Evolutionary conservation across 352 stramenopile species (phyloP).

Genomic region (Globisporangium nagaii): DNA sequence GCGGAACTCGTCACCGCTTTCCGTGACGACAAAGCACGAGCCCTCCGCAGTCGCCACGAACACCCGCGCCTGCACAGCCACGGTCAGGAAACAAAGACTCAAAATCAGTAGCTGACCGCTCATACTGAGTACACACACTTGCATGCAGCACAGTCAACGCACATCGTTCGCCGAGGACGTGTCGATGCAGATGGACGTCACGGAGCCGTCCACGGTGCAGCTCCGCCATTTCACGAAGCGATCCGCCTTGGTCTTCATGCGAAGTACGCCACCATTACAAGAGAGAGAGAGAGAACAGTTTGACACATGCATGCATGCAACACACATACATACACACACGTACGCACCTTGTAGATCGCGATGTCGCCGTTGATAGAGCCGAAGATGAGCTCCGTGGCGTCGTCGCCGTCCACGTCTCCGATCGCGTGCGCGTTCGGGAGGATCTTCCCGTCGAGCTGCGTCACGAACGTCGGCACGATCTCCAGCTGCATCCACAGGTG

Average conservation of each 20-base stretch:
- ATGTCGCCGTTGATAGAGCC: conserved; percentile 56
- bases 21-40: conserved; percentile 49
- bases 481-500: conserved; percentile 39
- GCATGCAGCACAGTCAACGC: neutral
- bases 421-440: conserved; percentile 62
- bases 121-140: neutral
- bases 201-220: conserved; percentile 58
- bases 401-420: conserved; percentile 64
- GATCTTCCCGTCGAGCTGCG: conserved; percentile 61
- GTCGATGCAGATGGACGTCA: conserved; percentile 67
- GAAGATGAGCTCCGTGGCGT: conserved; percentile 57
- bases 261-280: neutral
- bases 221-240: conserved; percentile 49
- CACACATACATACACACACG: neutral
- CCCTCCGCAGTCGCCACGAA: conserved; percentile 76
- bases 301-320: neutral
- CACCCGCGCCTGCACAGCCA: conserved; percentile 34
- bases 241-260: conserved; percentile 38
- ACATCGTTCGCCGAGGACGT: conserved; percentile 28
- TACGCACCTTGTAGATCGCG: conserved; percentile 60
- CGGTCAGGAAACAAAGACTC: neutral
- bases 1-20: conserved; percentile 45
- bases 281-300: conserved; percentile 1
- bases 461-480: conserved; percentile 51
- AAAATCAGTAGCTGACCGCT: neutral